Percentiles rank a stretch among this genome's conserved stretches.
These are phyloP conservation scores for Naematelia aurantialba DNA, from an alignment of 768 basidiomycete genomes.

Conservation along the genomic window DNA sequence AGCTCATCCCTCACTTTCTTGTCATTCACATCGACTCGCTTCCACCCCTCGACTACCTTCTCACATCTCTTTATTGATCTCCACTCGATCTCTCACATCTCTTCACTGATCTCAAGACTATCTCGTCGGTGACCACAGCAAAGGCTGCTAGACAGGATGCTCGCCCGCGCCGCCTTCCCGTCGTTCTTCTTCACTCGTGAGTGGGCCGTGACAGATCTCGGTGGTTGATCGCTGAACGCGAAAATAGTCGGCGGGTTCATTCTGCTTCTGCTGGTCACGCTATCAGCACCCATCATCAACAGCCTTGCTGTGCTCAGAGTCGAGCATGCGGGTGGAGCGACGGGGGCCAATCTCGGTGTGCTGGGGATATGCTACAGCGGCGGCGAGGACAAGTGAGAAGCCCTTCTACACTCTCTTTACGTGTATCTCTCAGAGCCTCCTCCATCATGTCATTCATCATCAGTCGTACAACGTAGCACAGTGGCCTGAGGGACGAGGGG, in stretches of 20 bases:
- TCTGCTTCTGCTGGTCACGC: constrained; percentile 69
- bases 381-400: constrained; percentile 21
- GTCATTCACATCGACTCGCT: too few species aligned
- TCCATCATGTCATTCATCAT: too few species aligned
- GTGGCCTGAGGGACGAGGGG: too few species aligned
- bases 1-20: too few species aligned
- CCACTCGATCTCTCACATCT: background rate
- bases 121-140: background rate
- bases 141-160: constrained; percentile 12
- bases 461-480: too few species aligned
- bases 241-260: constrained; percentile 59
- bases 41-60: background rate
- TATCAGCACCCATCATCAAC: constrained; percentile 72
- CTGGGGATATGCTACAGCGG: constrained; percentile 73
- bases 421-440: constrained; percentile 11
- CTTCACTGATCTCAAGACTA: background rate
- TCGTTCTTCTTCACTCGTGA: constrained; percentile 31
- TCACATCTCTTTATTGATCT: background rate
- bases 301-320: constrained; percentile 61
- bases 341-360: constrained; percentile 65
- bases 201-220: background rate
- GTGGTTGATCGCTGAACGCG: background rate
- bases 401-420: background rate
- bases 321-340: constrained; percentile 46
- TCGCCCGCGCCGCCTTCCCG: constrained; percentile 29